These are phyloP conservation scores for Bruguiera gymnorhiza DNA, from an alignment of 345 rosid genomes.

Conservation along the genomic window DNA sequence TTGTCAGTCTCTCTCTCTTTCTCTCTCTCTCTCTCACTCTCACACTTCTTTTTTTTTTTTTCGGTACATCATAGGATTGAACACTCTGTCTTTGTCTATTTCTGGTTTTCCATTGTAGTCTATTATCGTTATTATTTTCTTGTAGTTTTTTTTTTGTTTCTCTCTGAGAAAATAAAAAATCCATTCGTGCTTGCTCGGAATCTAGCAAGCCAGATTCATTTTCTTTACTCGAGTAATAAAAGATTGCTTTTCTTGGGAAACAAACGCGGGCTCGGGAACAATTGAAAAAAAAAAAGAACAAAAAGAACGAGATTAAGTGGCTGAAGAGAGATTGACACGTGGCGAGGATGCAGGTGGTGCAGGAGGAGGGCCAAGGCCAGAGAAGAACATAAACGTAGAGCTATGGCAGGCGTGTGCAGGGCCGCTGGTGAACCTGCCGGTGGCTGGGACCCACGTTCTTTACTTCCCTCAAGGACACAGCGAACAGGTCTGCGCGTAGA, in stretches of 20 bases:
- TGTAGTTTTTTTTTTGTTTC: constrained; percentile 15
- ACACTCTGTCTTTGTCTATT: not conserved
- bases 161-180: too few relatives aligned
- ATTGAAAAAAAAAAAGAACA: not conserved
- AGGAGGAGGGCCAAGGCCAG: constrained; percentile 27
- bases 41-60: not conserved
- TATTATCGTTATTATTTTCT: not conserved
- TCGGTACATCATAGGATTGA: not conserved
- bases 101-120: too few relatives aligned
- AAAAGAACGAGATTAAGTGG: not conserved
- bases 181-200: not conserved
- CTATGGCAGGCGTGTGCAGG: constrained; percentile 82
- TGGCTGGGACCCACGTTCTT: constrained; percentile 58
- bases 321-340: constrained; percentile 2
- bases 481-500: constrained; percentile 49
- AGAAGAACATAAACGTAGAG: constrained; percentile 63
- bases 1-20: not conserved
- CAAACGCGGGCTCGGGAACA: not conserved
- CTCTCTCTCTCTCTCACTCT: not conserved
- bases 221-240: too few relatives aligned
- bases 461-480: constrained; percentile 85
- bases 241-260: constrained; percentile 9
- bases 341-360: constrained; percentile 15
- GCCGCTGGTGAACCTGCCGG: constrained; percentile 59
- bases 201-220: not conserved